Percentiles rank a stretch among this genome's conserved stretches.
These are phyloP conservation scores for Fibroporia radiculosa DNA, from an alignment of 768 basidiomycete genomes.

Conservation along the genomic window DNA sequence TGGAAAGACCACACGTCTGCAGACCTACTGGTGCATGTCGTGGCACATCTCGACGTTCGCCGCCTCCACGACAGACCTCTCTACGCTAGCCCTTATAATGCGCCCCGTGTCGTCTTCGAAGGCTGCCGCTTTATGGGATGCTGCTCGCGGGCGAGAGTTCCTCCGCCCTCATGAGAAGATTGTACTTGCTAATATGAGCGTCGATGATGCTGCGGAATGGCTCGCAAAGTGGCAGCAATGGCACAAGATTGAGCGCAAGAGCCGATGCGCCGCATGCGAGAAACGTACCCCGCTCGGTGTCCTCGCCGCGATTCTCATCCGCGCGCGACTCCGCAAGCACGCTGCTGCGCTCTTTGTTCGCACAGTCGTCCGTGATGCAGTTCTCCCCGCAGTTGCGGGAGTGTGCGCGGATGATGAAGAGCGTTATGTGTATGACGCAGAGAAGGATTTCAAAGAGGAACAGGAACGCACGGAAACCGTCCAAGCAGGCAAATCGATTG, in stretches of 20 bases:
- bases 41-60: conserved; percentile 31
- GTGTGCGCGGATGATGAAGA: conserved; percentile 7
- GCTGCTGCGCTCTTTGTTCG: conserved; percentile 49
- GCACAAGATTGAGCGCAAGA: conserved; percentile 21
- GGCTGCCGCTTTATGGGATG: conserved; percentile 39
- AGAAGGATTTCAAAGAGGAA: conserved; percentile 25
- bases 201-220: conserved; percentile 45
- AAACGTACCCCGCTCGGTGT: conserved; percentile 33
- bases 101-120: conserved; percentile 35
- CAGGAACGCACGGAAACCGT: conserved; percentile 41
- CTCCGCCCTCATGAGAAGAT: conserved; percentile 43
- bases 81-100: conserved; percentile 51
- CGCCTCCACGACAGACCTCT: conserved; percentile 39
- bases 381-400: conserved; percentile 11
- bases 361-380: conserved; percentile 25
- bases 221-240: conserved; percentile 26
- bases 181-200: conserved; percentile 41
- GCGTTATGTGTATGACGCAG: conserved; percentile 20
- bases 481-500: conserved; percentile 54
- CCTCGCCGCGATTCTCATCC: conserved; percentile 44
- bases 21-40: conserved; percentile 48
- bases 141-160: conserved; percentile 24
- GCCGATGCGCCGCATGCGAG: conserved; percentile 19
- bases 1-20: conserved; percentile 34
- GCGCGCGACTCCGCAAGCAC: conserved; percentile 44